Evolutionary conservation across 140 eudicot species (phyloP), one percentile per base, ranked within the genome.

Genomic region (Stevia rebaudiana): DNA sequence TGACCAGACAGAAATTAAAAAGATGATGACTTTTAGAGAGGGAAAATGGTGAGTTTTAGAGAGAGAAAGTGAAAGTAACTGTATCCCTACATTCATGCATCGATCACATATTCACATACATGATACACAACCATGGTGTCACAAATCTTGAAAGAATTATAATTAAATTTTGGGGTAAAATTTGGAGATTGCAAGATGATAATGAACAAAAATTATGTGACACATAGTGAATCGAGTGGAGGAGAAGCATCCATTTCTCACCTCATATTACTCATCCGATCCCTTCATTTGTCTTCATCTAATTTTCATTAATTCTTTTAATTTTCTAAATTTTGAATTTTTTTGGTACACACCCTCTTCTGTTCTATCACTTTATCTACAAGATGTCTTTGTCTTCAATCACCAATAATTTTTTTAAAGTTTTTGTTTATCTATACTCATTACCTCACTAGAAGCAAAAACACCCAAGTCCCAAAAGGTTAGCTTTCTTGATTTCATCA

Each of bases 261-360:
- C 86, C 86, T 80, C 84, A 81, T 68, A 67, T 71, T 15, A 61
- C 90, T 75, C 76, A 84, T 84, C 79, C 22, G 74, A 84, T 84
- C 79, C 22, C 50, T 67, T 67, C 49, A 28, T 59, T 74, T 74
- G 79, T 74, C 79, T 49, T 67, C 79, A 28, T 55, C 74, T 46
- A 37, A 74, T 23, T 17, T 69, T 49, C 6, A 2, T 33, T 18
- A 10, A 16, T 47, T 11, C 37, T 35, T 37, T 48, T 60, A 1
- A 6, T 30, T 44, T 30, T 19, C 18, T 37, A 53, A 0, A 17
- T 48, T 48, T 19, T 47, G 1, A 15, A 18, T 1, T 44, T 46
- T 65, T 56, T 74, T 59, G 65, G 74, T 74, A 67, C 74, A 74
- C 79, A 67, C 58, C 69, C 74, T 67, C 58, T 44, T 39, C 37